These are phyloP conservation scores for Chaetothyriales sp. DNA, from an alignment of 2,329 filamentous ascomycete species.

Conservation along the genomic window DNA sequence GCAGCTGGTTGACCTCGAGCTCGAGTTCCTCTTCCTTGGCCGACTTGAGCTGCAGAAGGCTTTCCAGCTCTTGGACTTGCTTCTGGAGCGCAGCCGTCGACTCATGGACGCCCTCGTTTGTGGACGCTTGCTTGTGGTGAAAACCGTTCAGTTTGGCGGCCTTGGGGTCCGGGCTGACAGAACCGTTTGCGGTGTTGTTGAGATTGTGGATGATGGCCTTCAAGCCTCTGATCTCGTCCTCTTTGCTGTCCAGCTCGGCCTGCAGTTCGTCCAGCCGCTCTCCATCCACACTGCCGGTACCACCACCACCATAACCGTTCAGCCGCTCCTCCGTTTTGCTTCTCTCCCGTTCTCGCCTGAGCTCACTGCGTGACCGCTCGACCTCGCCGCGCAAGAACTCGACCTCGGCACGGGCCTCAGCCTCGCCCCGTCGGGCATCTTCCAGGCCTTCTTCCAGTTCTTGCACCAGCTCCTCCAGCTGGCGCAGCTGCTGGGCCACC, in stretches of 20 bases:
- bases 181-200: constrained; percentile 35
- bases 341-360: constrained; percentile 78
- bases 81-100: constrained; percentile 55
- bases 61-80: constrained; percentile 64
- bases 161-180: background rate
- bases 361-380: constrained; percentile 73
- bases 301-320: constrained; percentile 19
- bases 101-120: constrained; percentile 38
- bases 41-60: constrained; percentile 55
- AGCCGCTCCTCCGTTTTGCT: constrained; percentile 35
- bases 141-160: constrained; percentile 10
- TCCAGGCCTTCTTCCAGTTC: constrained; percentile 94
- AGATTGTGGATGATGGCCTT: constrained; percentile 97
- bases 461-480: constrained; percentile 88
- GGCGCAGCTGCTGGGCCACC: constrained; percentile 81
- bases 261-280: constrained; percentile 15
- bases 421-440: constrained; percentile 83
- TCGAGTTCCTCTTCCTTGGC: constrained; percentile 72
- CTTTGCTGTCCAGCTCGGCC: constrained; percentile 62
- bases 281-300: constrained; percentile 10
- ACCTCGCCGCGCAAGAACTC: constrained; percentile 92
- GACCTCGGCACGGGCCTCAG: constrained; percentile 86
- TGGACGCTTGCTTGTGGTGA: constrained; percentile 10
- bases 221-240: constrained; percentile 90
- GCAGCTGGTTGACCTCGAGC: constrained; percentile 58